Evolutionary conservation across 345 rosid genomes (phyloP), one percentile per base, ranked within the genome.

Genomic region (Triadica sebifera): DNA sequence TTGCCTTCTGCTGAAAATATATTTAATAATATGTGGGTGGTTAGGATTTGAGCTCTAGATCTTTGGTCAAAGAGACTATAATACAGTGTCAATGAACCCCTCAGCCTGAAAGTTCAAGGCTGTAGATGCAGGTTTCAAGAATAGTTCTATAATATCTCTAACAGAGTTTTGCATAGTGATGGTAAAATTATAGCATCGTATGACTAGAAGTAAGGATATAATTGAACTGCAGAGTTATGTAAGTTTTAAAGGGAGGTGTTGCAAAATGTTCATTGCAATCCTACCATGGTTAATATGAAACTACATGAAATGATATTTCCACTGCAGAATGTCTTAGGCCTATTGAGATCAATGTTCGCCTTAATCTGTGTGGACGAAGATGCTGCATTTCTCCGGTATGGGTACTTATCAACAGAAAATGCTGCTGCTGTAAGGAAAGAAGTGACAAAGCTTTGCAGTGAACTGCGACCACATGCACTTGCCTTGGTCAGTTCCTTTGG

Each of bases 401-500:
- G 90, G 0, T 90, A 87, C 62, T 80, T 94, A 50, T 84, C 98
- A 12, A 73, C 80, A 8, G 89, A 87, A 13, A 86, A 87, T 55
- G 87, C 87, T 19, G 88, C 82, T 67, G 75, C 85, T 2, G 89
- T 89, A 71, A 86, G 97, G 86, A 87, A 79, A 58, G 98, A 94
- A 79, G 88, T 91, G 51, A 73, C 74, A 7, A 79, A 86, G 75
- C 86, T 92, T 29, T 94, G 98, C 88, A 60, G 84, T 7, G 94
- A 92, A 79, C 61, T 94, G 66, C 85, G 94, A 69, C 97, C 94
- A 2, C 97, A 92, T 60, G 88, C 97, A 0, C 94, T 94, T 29
- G 87, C 89, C 1, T 80, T 94, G 73, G 97, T 92, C 29, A 72
- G 82, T 70, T 91, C 97, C 45, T 90, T 88, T 12, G 95, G 97